phyloP scores from a whole-genome alignment of 768 basidiomycete species.

The Trametes gibbosa region DNA sequence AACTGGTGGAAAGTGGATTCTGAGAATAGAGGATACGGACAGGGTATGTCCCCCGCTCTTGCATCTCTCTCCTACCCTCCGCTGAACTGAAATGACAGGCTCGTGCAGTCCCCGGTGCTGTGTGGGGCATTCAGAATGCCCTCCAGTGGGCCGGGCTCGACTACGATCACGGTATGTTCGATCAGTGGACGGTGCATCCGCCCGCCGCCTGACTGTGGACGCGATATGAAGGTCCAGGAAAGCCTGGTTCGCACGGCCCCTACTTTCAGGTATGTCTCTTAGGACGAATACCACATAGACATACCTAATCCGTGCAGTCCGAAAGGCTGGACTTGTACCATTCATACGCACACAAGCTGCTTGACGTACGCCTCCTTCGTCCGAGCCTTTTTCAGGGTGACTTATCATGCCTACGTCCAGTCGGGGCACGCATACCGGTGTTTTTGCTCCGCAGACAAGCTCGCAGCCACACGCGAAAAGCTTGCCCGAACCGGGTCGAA shows the following conservation, averaged over 20 bases:
- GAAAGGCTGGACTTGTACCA: constrained; percentile 86
- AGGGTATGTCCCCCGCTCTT: constrained; percentile 48
- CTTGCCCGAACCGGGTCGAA: constrained; percentile 73
- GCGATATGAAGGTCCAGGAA: constrained; percentile 63
- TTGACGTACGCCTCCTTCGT: constrained; percentile 56
- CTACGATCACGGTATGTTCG: constrained; percentile 79
- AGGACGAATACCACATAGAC: background rate
- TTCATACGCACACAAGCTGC: constrained; percentile 64
- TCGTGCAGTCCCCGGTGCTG: constrained; percentile 77
- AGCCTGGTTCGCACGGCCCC: constrained; percentile 72
- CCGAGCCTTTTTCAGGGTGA: background rate
- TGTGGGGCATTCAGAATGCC: constrained; percentile 73
- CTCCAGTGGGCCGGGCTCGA: constrained; percentile 89
- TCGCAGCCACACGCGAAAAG: constrained; percentile 64
- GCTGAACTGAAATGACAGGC: constrained; percentile 43
- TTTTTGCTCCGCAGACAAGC: constrained; percentile 79
- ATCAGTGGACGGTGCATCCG: background rate
- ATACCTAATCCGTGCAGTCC: constrained; percentile 50
- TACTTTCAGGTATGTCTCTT: constrained; percentile 68
- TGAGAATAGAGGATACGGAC: constrained; percentile 96
- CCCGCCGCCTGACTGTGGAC: background rate
- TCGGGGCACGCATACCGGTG: constrained; percentile 90
- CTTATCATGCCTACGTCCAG: constrained; percentile 37
- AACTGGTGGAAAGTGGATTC: constrained; percentile 82
- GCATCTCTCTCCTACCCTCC: background rate